Conservation (phyloP, 2,329 filamentous ascomycete genomes). For the Hypoxylon sp. region DNA sequence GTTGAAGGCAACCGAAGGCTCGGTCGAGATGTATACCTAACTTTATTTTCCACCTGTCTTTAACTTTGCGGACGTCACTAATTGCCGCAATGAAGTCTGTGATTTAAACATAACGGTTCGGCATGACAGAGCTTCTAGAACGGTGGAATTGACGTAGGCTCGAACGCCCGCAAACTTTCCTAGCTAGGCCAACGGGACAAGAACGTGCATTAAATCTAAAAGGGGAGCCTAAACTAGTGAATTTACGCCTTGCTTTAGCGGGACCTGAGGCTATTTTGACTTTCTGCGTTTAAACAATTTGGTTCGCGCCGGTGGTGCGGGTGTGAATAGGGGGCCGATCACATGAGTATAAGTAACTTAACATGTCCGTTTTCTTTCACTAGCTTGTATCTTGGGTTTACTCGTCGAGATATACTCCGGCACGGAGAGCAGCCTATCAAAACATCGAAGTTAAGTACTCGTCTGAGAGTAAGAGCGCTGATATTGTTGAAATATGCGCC, state of each 20-base stretch:
- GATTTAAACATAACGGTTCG: neutral
- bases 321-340: neutral
- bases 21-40: conserved; percentile 4
- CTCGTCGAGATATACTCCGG: no score
- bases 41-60: neutral
- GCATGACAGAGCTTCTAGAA: neutral
- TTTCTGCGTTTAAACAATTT: neutral
- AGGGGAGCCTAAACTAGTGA: neutral
- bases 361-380: neutral
- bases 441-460: neutral
- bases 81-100: neutral
- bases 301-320: neutral
- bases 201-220: neutral
- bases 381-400: neutral
- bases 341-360: neutral
- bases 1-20: neutral
- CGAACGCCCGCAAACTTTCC: no score
- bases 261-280: neutral
- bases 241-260: neutral
- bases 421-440: neutral
- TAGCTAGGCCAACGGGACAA: neutral
- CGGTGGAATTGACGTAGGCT: neutral
- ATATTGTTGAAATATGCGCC: no score
- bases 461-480: neutral
- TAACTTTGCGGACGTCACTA: neutral